phyloP scores from a whole-genome alignment of 2,329 filamentous ascomycete species.

The Clarireedia sp. region DNA sequence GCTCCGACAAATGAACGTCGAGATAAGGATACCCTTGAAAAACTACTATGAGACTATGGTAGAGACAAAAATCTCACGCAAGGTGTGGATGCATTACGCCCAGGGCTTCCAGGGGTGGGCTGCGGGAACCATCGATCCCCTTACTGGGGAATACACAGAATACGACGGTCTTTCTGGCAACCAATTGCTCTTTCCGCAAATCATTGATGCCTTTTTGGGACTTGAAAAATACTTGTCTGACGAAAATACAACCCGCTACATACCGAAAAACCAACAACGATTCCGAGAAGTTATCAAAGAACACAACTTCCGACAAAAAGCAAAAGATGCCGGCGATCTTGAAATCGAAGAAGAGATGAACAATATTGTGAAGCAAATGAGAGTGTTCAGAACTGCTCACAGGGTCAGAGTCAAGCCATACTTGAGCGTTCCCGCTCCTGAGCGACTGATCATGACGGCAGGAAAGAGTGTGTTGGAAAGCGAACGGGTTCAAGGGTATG shows the following conservation, averaged over 20 bases:
- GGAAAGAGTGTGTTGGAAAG: slow-evolving; percentile 22
- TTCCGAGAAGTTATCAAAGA: slow-evolving; percentile 1
- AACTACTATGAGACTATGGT: slow-evolving; percentile 27
- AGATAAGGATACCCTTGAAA: slow-evolving; percentile 22
- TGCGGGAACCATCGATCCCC: slow-evolving; percentile 19
- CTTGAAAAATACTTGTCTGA: slow-evolving; percentile 27
- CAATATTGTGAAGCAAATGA: slow-evolving; percentile 29
- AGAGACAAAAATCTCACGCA: slow-evolving; percentile 23
- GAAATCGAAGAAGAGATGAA: slow-evolving; percentile 22
- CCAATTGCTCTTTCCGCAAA: slow-evolving; percentile 31
- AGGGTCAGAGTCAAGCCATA: slow-evolving; percentile 25
- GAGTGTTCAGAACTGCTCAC: slow-evolving; percentile 31
- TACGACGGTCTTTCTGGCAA: slow-evolving; percentile 32
- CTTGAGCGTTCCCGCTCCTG: slow-evolving; percentile 28
- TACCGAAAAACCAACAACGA: slow-evolving; percentile 1
- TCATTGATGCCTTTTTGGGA: slow-evolving; percentile 32
- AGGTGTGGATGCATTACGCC: slow-evolving; percentile 29
- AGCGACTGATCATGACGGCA: slow-evolving; percentile 31
- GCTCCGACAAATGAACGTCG: slow-evolving; percentile 1
- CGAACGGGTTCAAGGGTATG: slow-evolving; percentile 2
- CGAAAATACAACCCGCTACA: slow-evolving; percentile 12
- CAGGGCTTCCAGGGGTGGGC: slow-evolving; percentile 34
- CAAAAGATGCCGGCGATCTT: slow-evolving; percentile 15
- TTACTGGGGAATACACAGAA: slow-evolving; percentile 24
- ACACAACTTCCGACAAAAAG: slow-evolving; percentile 1